These are phyloP conservation scores for Termitomyces sp. DNA, from an alignment of 768 basidiomycete species.

Conservation along the genomic window DNA sequence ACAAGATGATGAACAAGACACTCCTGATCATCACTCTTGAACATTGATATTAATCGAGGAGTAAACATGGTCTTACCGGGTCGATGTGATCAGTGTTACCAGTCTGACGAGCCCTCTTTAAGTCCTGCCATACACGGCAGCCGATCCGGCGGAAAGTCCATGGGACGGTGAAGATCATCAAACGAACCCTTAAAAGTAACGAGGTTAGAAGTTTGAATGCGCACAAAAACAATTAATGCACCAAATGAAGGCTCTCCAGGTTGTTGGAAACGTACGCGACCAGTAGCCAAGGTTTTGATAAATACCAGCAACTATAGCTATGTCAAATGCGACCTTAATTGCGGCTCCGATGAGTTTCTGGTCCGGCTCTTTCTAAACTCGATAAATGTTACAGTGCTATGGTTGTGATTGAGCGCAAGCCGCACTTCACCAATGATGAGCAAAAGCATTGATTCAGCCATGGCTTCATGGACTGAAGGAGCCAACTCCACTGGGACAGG, in stretches of 20 bases:
- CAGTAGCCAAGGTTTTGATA: conserved; percentile 10
- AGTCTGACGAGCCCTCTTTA: not conserved
- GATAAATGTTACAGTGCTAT: too few relatives aligned
- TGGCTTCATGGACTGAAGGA: conserved; percentile 1
- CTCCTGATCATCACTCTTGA: too few relatives aligned
- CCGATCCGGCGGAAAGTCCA: conserved; percentile 7
- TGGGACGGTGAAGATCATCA: conserved; percentile 7
- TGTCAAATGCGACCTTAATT: conserved; percentile 2
- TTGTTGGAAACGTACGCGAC: conserved; percentile 6
- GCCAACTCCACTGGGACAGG: conserved; percentile 1
- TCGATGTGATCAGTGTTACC: conserved; percentile 9
- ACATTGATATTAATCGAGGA: too few relatives aligned
- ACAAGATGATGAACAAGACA: conserved; percentile 1
- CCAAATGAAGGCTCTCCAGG: conserved; percentile 8
- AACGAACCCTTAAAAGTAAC: not conserved
- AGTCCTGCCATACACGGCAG: conserved; percentile 5
- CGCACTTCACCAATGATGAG: conserved; percentile 8
- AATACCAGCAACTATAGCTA: conserved; percentile 6
- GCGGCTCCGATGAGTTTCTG: conserved; percentile 3
- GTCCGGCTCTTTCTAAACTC: not conserved
- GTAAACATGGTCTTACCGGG: too few relatives aligned
- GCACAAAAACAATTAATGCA: not conserved
- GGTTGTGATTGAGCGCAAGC: too few relatives aligned
- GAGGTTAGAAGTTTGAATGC: not conserved
- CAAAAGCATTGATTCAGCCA: conserved; percentile 8